Base-by-base conservation (phyloP, 495 filamentous ascomycete genomes). In the Evansstolkia leycettana region DNA sequence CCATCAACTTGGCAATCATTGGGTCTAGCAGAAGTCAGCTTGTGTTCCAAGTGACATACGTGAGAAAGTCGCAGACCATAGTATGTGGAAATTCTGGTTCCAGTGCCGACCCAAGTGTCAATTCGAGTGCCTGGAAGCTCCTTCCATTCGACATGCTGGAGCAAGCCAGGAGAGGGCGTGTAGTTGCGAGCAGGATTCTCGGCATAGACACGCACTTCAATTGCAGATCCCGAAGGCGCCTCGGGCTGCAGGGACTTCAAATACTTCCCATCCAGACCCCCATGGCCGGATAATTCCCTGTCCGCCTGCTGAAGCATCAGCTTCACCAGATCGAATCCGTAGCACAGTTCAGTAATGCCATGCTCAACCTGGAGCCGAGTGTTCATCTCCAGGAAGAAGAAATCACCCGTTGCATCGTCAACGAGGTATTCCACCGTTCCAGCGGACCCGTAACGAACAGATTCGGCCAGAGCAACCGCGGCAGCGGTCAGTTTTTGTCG, bases 341-440 rank as follows among this genome's bases (percentile, higher is more conserved):
- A 90, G 11, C 89, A 77, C 64, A 79, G 82, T 57, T 95, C 88
- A 1, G 82, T 93, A 18, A 93, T 84, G 4, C 85, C 84, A 48
- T 95, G 88, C 60, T 94, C 87, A 17, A 94, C 87, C 50, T 94
- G 87, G 16, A 94, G 62, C 23, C 87, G 71, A 0, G 87, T 87
- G 56, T 94, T 94, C 77, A 94, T 87, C 60, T 94, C 87, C 75
- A 94, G 88, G 54, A 95, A 95, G 62, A 81, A 95, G 57, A 93
- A 94, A 24, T 78, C 64, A 6, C 73, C 75, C 0, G 76, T 77
- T 32, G 88, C 80, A 44, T 82, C 82, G 59, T 94, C 88, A 28
- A 94, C 80, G 37, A 95, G 86, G 54, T 92, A 95, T 54, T 95
- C 88, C 6, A 95, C 88, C 0, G 88, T 95, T 1, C 88, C 88